Evolutionary conservation across 768 basidiomycete genomes (phyloP).

Genomic region (Astraeus odoratus): DNA sequence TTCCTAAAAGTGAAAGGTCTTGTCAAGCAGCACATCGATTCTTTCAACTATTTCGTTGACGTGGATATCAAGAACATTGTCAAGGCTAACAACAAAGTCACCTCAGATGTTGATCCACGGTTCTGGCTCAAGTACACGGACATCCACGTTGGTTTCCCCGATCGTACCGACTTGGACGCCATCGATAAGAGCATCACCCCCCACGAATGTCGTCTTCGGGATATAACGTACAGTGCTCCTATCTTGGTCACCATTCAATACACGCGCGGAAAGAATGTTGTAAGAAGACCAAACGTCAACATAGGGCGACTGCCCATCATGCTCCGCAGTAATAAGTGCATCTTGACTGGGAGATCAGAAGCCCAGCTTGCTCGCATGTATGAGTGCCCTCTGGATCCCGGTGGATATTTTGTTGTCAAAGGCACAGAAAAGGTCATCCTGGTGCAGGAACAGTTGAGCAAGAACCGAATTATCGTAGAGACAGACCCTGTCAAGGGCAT

Average conservation of each 20-base stretch:
- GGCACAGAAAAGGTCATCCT: conserved; percentile 99
- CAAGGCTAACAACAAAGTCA: conserved; percentile 87
- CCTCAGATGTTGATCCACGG: conserved; percentile 92
- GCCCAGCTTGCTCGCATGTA: conserved; percentile 87
- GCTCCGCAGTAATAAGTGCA: conserved; percentile 93
- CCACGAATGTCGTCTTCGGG: conserved; percentile 93
- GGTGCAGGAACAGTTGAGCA: conserved; percentile 97
- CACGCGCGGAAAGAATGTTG: conserved; percentile 84
- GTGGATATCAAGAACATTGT: conserved; percentile 97
- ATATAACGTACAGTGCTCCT: conserved; percentile 90
- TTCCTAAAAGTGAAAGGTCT: conserved; percentile 97
- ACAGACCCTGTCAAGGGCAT: conserved; percentile 83
- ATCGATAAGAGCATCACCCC: conserved; percentile 85
- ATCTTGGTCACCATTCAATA: conserved; percentile 94
- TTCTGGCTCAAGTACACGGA: conserved; percentile 97
- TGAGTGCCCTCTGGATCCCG: conserved; percentile 97
- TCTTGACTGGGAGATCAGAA: conserved; percentile 70
- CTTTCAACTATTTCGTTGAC: conserved; percentile 98
- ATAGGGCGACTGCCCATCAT: conserved; percentile 95
- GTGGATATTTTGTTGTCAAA: conserved; percentile 99
- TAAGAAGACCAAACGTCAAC: conserved; percentile 73
- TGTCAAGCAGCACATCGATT: conserved; percentile 98
- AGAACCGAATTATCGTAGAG: conserved; percentile 99
- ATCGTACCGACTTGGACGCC: conserved; percentile 76
- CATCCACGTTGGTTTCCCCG: conserved; percentile 88